These are phyloP conservation scores for Dispira parvispora DNA, from an alignment of 192 early-diverging fungal genomes.

Conservation along the genomic window DNA sequence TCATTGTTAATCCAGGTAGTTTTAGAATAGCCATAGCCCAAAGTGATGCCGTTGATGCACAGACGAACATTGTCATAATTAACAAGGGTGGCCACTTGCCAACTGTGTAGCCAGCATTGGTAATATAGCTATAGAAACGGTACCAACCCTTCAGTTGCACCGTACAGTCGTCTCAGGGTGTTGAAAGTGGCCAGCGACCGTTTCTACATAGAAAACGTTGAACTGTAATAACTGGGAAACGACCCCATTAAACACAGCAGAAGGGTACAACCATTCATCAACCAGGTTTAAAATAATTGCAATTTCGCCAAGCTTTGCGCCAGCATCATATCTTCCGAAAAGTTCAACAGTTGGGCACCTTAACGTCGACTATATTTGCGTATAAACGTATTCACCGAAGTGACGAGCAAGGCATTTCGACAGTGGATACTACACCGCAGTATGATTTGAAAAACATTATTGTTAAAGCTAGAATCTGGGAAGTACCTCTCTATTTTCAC, in stretches of 20 bases:
- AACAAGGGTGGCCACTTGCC: conserved; percentile 32
- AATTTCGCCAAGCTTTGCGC: conserved; percentile 50
- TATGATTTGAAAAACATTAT: no score
- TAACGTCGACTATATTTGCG: conserved; percentile 29
- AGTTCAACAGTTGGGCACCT: conserved; percentile 22
- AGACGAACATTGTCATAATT: conserved; percentile 38
- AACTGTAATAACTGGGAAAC: background rate
- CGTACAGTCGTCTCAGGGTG: background rate
- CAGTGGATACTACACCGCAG: no score
- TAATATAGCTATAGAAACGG: conserved; percentile 70
- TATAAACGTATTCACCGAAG: no score
- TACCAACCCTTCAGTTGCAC: conserved; percentile 32
- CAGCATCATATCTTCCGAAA: conserved; percentile 41
- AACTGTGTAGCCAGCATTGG: conserved; percentile 68
- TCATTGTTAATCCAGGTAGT: conserved; percentile 41
- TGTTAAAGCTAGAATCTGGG: no score
- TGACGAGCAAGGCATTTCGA: no score
- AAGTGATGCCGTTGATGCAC: conserved; percentile 59
- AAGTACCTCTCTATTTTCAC: no score
- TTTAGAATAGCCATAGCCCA: conserved; percentile 51
- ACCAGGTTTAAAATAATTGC: conserved; percentile 56
- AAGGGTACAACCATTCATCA: conserved; percentile 28
- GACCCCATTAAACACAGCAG: background rate
- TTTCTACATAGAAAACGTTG: background rate
- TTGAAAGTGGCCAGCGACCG: background rate